Percentiles rank a stretch among this genome's conserved stretches.
phyloP scores from a whole-genome alignment of 2,329 filamentous ascomycete genomes.

The Penicillium digitatum region DNA sequence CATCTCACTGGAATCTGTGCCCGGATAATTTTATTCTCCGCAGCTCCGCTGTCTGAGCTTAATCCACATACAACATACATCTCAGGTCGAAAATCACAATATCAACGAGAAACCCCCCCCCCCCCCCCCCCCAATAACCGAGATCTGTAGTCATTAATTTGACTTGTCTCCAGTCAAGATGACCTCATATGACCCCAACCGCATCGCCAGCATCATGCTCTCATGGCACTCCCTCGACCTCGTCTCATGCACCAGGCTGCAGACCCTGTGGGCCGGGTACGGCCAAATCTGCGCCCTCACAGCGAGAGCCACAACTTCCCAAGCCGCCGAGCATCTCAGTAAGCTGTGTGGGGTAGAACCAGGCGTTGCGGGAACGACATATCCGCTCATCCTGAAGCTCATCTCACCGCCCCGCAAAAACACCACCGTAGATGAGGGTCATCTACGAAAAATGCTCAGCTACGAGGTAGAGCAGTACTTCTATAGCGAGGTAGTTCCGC shows the following conservation, averaged over 20 bases:
- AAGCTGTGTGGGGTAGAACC: slow-evolving; percentile 22
- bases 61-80: neutral
- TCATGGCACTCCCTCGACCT: slow-evolving; percentile 29
- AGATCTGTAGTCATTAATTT: neutral
- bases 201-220: slow-evolving; percentile 28
- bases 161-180: neutral
- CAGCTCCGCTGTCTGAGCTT: neutral
- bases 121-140: no score
- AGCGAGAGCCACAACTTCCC: slow-evolving; percentile 36
- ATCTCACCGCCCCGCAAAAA: slow-evolving; percentile 50
- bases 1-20: neutral
- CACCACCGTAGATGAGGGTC: slow-evolving; percentile 53
- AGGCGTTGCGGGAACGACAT: slow-evolving; percentile 14
- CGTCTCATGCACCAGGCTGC: slow-evolving; percentile 32
- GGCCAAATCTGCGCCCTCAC: slow-evolving; percentile 55
- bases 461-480: slow-evolving; percentile 66
- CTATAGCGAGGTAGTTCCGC: slow-evolving; percentile 55
- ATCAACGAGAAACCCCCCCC: neutral
- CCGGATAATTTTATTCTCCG: neutral
- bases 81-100: neutral
- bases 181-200: slow-evolving; percentile 4
- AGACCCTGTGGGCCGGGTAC: slow-evolving; percentile 49
- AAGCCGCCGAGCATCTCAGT: slow-evolving; percentile 22
- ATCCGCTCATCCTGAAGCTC: slow-evolving; percentile 55
- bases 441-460: slow-evolving; percentile 62